Base-by-base conservation (phyloP, 2,329 filamentous ascomycete species). In the Knoxdaviesia capensis region DNA sequence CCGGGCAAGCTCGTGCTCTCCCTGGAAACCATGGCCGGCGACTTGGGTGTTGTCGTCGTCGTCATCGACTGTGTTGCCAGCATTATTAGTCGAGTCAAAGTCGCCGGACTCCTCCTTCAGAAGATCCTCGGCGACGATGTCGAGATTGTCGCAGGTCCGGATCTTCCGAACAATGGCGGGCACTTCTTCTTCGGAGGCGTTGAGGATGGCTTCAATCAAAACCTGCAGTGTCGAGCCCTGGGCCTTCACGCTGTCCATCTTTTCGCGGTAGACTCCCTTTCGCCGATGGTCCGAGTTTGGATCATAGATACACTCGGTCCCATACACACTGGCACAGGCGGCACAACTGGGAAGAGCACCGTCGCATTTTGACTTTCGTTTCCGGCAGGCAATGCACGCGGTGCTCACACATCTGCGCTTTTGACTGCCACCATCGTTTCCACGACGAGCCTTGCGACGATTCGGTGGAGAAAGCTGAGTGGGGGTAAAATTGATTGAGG, bases 241-340 rank as follows among this genome's bases (percentile, higher is more conserved):
- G 28, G 86, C 87, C 61, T 92, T 92, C 56, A 88, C 70, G 54
- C 74, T 84, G 57, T 94, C 87, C 29, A 81, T 75, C 58, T 94
- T 90, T 59, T 94, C 86, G 54, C 88, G 87, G 59, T 96, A 96
- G 40, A 96, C 90, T 46, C 90, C 90, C 58, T 96, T 96, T 41
- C 90, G 79, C 40, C 90, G 80, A 57, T 94, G 87, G 57, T 98
- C 90, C 45, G 87, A 94, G 55, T 87, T 92, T 4, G 87, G 88
- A 55, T 96, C 88, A 65, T 96, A 96, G 49, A 94, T 69, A 57
- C 90, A 94, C 61, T 82, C 76, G 46, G 83, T 90, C 46, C 76
- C 74, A 56, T 98, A 96, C 43, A 96, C 88, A 50, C 86, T 93
- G 47, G 83, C 77, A 60, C 90, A 98, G n/a, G 90, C 88, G 6